phyloP scores from a whole-genome alignment of 371 early-diverging fungal species.

The Rhizopus arrhizus region DNA sequence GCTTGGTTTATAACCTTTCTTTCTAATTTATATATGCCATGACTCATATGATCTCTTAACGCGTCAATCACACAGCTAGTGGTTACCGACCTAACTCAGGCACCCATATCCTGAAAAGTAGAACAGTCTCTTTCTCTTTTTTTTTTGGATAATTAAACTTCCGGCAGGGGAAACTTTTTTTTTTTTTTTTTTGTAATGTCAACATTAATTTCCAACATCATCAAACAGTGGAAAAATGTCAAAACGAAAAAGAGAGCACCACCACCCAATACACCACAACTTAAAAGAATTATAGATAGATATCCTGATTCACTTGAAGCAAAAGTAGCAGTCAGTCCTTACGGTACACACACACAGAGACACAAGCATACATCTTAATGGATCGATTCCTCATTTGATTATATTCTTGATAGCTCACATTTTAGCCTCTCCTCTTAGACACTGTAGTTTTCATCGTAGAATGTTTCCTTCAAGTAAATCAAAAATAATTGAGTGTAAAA shows the following conservation, averaged over 20 bases:
- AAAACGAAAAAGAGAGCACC: neutral
- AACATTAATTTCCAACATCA: constrained; percentile 14
- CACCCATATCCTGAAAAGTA: no score
- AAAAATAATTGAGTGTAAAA: neutral
- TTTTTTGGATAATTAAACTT: neutral
- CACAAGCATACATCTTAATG: no score
- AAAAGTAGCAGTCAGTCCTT: constrained; percentile 16
- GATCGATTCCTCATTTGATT: neutral
- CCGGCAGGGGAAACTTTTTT: neutral
- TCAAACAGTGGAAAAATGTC: constrained; percentile 14
- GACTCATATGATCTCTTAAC: no score
- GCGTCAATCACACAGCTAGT: no score
- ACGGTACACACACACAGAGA: constrained; percentile 14
- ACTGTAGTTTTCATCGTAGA: constrained; percentile 16
- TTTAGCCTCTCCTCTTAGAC: constrained; percentile 25
- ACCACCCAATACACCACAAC: neutral
- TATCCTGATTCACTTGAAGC: constrained; percentile 16
- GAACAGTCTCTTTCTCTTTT: neutral
- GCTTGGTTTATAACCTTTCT: no score
- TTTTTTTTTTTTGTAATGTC: neutral
- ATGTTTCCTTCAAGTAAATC: constrained; percentile 26
- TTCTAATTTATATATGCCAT: no score
- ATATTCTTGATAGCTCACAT: constrained; percentile 4
- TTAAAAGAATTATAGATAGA: neutral
- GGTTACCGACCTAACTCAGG: no score